Evolutionary conservation across 305 asterid species (phyloP).

Genomic region (Fraxinus nigra): DNA sequence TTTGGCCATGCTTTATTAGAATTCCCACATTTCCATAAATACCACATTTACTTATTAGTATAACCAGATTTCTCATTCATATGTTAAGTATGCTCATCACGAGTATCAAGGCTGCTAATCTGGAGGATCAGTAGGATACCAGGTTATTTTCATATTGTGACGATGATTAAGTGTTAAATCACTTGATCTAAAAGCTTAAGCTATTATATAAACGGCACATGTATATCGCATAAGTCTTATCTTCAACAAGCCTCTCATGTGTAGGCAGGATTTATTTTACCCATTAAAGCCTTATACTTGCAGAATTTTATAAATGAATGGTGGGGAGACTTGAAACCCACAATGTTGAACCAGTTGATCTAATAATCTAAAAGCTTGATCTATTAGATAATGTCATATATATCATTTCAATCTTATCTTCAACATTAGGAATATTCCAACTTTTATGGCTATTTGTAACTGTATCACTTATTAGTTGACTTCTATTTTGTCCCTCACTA

Average conservation of each 20-base stretch:
- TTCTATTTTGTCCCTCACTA: slow-evolving; percentile 12
- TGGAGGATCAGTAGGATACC: not conserved
- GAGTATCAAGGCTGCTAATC: not conserved
- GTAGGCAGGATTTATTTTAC: not conserved
- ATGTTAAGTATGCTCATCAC: not conserved
- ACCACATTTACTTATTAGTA: not conserved
- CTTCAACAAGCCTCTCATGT: not conserved
- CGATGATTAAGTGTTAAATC: not conserved
- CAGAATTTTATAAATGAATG: not conserved
- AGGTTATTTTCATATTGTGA: not conserved
- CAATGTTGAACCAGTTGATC: not conserved
- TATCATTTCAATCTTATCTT: not conserved
- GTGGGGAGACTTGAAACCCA: not conserved
- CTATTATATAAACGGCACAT: not conserved
- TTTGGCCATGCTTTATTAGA: not conserved
- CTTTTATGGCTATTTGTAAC: slow-evolving; percentile 13
- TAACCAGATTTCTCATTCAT: not conserved
- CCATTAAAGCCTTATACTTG: not conserved
- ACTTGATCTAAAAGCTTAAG: not conserved
- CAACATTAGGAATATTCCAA: not conserved
- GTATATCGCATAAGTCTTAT: not conserved
- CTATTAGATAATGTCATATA: not conserved
- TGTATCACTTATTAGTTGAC: not conserved
- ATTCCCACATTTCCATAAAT: not conserved
- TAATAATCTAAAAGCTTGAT: not conserved